Conservation (phyloP, 2,329 filamentous ascomycete genomes). For the Xylariaceae sp. region DNA sequence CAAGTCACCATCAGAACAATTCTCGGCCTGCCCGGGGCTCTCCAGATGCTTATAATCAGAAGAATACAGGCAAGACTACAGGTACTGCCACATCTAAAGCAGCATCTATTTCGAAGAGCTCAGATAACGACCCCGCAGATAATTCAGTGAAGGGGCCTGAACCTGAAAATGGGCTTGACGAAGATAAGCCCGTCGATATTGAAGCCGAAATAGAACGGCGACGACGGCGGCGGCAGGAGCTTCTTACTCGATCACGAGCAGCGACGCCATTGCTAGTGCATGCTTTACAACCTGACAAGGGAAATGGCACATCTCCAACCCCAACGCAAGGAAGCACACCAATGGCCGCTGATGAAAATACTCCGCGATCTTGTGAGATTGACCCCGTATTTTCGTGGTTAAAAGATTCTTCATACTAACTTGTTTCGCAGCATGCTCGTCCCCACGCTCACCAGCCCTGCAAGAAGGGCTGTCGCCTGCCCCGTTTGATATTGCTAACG, state of each 20-base stretch:
- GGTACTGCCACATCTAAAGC: slow-evolving; percentile 55
- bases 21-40: slow-evolving; percentile 46
- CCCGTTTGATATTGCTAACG: slow-evolving; percentile 58
- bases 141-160: slow-evolving; percentile 29
- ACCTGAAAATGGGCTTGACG: slow-evolving; percentile 43
- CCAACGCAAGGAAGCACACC: slow-evolving; percentile 42
- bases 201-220: slow-evolving; percentile 79
- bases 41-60: slow-evolving; percentile 57
- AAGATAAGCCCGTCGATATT: slow-evolving; percentile 65
- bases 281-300: slow-evolving; percentile 60
- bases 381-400: background rate
- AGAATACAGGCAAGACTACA: slow-evolving; percentile 53
- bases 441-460: slow-evolving; percentile 40
- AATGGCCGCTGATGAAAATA: slow-evolving; percentile 34
- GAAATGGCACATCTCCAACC: slow-evolving; percentile 49
- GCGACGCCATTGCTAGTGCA: slow-evolving; percentile 70
- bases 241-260: slow-evolving; percentile 75
- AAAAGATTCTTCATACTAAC: slow-evolving; percentile 18
- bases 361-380: slow-evolving; percentile 44
- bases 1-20: slow-evolving; percentile 44
- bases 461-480: slow-evolving; percentile 51
- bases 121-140: slow-evolving; percentile 36
- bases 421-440: slow-evolving; percentile 25
- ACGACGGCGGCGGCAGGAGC: slow-evolving; percentile 75
- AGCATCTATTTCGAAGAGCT: slow-evolving; percentile 61